These are phyloP conservation scores for Echites panduratus DNA, from an alignment of 257 asterid genomes.

Conservation along the genomic window DNA sequence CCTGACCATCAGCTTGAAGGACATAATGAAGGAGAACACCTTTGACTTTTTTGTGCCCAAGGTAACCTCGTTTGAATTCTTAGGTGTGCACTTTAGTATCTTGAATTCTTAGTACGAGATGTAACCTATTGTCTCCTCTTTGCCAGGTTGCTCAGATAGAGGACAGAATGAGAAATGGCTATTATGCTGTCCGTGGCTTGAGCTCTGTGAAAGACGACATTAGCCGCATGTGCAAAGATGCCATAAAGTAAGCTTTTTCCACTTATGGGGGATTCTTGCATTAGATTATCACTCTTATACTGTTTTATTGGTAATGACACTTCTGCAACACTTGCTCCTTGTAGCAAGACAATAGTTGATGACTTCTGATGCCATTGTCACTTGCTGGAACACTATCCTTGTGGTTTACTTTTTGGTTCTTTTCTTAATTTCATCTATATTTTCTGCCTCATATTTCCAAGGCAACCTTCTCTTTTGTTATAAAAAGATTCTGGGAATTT, in stretches of 20 bases:
- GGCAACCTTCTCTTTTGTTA: background rate
- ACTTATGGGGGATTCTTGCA: background rate
- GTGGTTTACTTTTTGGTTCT: background rate
- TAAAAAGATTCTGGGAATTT: background rate
- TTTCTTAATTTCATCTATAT: background rate
- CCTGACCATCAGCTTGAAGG: slow-evolving; percentile 59
- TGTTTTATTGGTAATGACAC: background rate
- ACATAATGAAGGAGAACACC: slow-evolving; percentile 78
- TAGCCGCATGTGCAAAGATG: slow-evolving; percentile 85
- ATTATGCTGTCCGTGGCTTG: slow-evolving; percentile 78
- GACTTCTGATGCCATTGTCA: background rate
- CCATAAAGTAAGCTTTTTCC: slow-evolving; percentile 64
- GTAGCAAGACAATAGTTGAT: background rate
- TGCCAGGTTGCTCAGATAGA: slow-evolving; percentile 76
- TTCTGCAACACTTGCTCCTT: background rate
- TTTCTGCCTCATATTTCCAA: background rate
- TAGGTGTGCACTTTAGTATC: background rate
- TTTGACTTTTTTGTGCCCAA: slow-evolving; percentile 74
- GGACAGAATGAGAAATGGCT: slow-evolving; percentile 75
- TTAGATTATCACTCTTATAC: background rate
- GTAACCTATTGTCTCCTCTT: slow-evolving; percentile 17
- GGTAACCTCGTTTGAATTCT: slow-evolving; percentile 36
- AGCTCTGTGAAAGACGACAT: slow-evolving; percentile 82
- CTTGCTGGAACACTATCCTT: background rate
- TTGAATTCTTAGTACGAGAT: background rate